phyloP scores from a whole-genome alignment of 495 filamentous ascomycete genomes.

The Penicillium diatomitis region DNA sequence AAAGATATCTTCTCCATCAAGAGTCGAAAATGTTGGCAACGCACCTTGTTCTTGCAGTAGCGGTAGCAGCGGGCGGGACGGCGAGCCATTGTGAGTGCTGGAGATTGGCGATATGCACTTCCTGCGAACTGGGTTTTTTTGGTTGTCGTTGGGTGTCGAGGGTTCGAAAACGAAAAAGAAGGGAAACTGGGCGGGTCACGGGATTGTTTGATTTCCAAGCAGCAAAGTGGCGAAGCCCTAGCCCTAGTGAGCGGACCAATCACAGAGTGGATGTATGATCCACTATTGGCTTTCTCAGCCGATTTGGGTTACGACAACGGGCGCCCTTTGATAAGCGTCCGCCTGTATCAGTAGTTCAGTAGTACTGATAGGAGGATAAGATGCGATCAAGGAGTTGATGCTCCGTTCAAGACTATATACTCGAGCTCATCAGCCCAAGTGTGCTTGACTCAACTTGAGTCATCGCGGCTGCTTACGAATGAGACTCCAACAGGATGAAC shows the following conservation, averaged over 20 bases:
- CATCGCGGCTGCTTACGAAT: too few relatives aligned
- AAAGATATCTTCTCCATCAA: slow-evolving; percentile 19
- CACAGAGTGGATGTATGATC: slow-evolving; percentile 6
- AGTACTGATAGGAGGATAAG: background rate
- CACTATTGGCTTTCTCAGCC: slow-evolving; percentile 14
- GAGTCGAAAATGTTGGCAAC: slow-evolving; percentile 27
- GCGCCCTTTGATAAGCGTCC: too few relatives aligned
- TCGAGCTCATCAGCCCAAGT: too few relatives aligned
- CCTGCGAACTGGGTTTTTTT: slow-evolving; percentile 36
- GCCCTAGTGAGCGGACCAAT: slow-evolving; percentile 32
- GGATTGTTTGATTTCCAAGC: slow-evolving; percentile 44
- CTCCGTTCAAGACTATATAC: too few relatives aligned
- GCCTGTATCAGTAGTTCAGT: background rate
- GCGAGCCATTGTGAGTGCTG: slow-evolving; percentile 87
- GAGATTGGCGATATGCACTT: slow-evolving; percentile 46
- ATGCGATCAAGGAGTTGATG: too few relatives aligned
- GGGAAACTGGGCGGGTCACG: slow-evolving; percentile 26
- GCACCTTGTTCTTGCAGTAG: slow-evolving; percentile 99
- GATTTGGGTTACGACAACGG: background rate
- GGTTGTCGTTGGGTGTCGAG: slow-evolving; percentile 35
- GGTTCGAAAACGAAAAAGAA: slow-evolving; percentile 27
- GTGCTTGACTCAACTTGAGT: too few relatives aligned
- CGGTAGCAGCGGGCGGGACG: slow-evolving; percentile 98
- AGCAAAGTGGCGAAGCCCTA: slow-evolving; percentile 40
- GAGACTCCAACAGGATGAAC: too few relatives aligned